Conservation (phyloP, 306 rosid species). For the Quercus alba region DNA sequence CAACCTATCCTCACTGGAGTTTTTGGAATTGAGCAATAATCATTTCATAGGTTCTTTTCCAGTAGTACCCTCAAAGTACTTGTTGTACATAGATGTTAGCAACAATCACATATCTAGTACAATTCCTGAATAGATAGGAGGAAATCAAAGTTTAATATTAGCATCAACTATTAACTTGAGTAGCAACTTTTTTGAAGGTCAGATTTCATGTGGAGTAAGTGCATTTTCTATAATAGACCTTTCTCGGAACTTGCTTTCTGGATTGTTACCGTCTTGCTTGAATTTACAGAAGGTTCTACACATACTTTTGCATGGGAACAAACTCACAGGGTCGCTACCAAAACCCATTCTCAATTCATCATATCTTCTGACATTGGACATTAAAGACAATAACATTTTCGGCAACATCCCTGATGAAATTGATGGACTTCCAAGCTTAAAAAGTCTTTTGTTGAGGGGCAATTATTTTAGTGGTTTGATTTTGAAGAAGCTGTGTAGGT, state of each 20-base stretch:
- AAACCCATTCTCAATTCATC: neutral
- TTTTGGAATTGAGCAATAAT: too few relatives aligned
- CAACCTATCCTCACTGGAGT: accelerated
- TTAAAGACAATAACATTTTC: constrained; percentile 9
- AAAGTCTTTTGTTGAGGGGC: too few relatives aligned
- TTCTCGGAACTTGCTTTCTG: constrained; percentile 9
- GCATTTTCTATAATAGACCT: neutral
- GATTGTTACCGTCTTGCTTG: neutral
- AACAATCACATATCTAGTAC: too few relatives aligned
- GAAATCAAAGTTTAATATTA: too few relatives aligned
- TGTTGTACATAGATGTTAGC: too few relatives aligned
- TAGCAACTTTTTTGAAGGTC: constrained; percentile 8
- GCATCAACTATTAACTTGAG: neutral
- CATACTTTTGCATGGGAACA: constrained; percentile 7
- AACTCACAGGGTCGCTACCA: constrained; percentile 5
- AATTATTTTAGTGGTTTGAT: too few relatives aligned
- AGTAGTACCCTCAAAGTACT: too few relatives aligned
- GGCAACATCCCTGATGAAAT: too few relatives aligned
- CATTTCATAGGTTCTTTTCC: too few relatives aligned
- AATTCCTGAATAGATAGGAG: neutral
- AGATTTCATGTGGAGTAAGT: constrained; percentile 1
- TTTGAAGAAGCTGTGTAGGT: too few relatives aligned
- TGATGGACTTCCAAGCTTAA: too few relatives aligned
- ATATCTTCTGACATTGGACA: neutral
- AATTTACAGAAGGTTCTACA: accelerated